Evolutionary conservation across 2,329 filamentous ascomycete genomes (phyloP).

Genomic region (Tolypocladium tundrense): DNA sequence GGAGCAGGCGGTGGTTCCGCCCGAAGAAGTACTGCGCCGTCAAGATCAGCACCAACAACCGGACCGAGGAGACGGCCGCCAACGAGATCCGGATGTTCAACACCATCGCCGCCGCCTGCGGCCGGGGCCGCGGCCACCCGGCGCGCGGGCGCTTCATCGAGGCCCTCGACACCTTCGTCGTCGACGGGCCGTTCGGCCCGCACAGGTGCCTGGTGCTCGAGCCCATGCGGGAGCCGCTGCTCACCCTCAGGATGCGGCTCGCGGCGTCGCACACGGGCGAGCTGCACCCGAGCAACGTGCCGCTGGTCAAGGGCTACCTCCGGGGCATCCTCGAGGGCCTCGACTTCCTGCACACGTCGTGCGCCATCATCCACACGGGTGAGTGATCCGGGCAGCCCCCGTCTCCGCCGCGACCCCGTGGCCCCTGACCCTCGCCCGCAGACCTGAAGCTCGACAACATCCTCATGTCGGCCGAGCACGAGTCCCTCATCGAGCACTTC

Average conservation of each 20-base stretch:
- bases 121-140: not conserved
- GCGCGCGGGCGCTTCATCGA: slow-evolving; percentile 16
- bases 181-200: slow-evolving; percentile 13
- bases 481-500: slow-evolving; percentile 9
- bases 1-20: no score
- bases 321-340: slow-evolving; percentile 26
- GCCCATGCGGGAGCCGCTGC: slow-evolving; percentile 26
- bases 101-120: not conserved
- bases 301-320: slow-evolving; percentile 24
- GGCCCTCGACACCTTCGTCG: slow-evolving; percentile 19
- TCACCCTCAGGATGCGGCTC: slow-evolving; percentile 24
- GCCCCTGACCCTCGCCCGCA: not conserved
- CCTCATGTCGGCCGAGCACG: slow-evolving; percentile 10
- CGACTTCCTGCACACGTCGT: slow-evolving; percentile 29
- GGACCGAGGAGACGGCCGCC: slow-evolving; percentile 8
- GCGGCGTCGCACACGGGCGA: slow-evolving; percentile 12
- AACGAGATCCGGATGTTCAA: slow-evolving; percentile 8
- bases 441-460: slow-evolving; percentile 15
- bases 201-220: slow-evolving; percentile 25
- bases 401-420: not conserved
- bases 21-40: slow-evolving; percentile 11
- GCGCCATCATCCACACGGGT: slow-evolving; percentile 29
- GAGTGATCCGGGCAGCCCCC: no score
- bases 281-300: slow-evolving; percentile 4
- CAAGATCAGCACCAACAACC: slow-evolving; percentile 12